Evolutionary conservation across 768 basidiomycete species (phyloP), one percentile per base, ranked within the genome.

Genomic region (Suillus sp.): DNA sequence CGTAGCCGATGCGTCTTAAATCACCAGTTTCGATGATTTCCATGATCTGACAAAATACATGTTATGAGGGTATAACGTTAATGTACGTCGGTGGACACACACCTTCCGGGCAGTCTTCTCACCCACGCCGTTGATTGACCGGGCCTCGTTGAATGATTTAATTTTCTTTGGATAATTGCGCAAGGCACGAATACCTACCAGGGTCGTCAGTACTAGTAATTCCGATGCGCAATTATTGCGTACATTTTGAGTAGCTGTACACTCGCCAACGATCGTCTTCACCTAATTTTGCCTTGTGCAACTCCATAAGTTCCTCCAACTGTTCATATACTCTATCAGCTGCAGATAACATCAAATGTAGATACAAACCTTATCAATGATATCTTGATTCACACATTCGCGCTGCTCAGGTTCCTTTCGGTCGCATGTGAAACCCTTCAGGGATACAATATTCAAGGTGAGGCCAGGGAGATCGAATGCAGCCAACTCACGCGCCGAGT

Each of bases 61-160:
- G 25, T 43, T 42, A 59, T n/a, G 55, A 14, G 20, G 35, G 16
- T n/a, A 40, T 25, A 47, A 25, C 25, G 6, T 20, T 1, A 30
- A 42, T 14, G 6, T 16, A 1, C 3, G n/a, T 20, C 37, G 42
- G 30, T 5, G 20, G 14, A 13, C 54, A n/a, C 68, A 75, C 25
- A 82, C 93, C 82, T 95, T 94, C 32, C 78, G 70, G 4, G 90
- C 91, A 0, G 92, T 93, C 75, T 90, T 93, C 37, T 85, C 80
- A 0, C 90, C 93, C 20, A 93, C 81, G 3, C 88, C 87, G 6
- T 70, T 74, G 48, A 95, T 82, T 6, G 76, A 72, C 5, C 78
- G 77, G 7, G 92, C 92, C 69, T 93, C 85, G 20, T 79, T 79
- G 48, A 78, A 78, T 1, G 84, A 82, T 54, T 72, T 78, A 68